A percentile compares a stretch with the other conserved stretches of the same genome.
These are phyloP conservation scores for Mycena rosella DNA, from an alignment of 768 basidiomycete species.

Conservation along the genomic window DNA sequence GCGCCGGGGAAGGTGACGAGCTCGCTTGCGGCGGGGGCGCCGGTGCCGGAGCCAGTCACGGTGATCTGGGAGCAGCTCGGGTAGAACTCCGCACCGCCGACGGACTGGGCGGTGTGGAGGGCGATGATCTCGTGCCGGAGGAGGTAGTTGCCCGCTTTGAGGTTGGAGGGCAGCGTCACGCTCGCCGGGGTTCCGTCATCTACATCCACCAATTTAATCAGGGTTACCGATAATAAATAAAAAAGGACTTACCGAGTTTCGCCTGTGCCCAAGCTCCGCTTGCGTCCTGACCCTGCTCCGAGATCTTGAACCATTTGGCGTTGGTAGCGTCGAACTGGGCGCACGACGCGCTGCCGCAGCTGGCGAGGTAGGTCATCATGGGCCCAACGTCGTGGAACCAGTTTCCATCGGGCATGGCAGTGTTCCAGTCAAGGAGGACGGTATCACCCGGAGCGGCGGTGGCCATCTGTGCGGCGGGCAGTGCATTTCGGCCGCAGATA, in stretches of 20 bases:
- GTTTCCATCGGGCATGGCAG: constrained; percentile 27
- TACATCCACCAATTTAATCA: constrained; percentile 35
- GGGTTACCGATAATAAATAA: not conserved
- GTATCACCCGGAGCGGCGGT: constrained; percentile 60
- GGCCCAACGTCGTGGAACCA: constrained; percentile 48
- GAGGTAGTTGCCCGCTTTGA: constrained; percentile 63
- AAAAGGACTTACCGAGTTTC: constrained; percentile 47
- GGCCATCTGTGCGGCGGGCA: constrained; percentile 59
- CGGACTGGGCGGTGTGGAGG: constrained; percentile 52
- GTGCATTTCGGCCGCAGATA: constrained; percentile 61
- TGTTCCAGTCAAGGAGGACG: constrained; percentile 58
- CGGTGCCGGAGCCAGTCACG: constrained; percentile 48
- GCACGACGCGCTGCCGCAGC: constrained; percentile 59
- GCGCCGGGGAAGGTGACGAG: constrained; percentile 47
- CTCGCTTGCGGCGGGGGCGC: constrained; percentile 42
- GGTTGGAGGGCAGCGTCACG: constrained; percentile 48
- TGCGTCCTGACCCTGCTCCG: constrained; percentile 50
- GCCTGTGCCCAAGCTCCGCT: constrained; percentile 55
- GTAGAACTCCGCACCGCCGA: constrained; percentile 56
- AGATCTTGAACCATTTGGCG: constrained; percentile 70
- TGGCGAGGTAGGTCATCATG: constrained; percentile 53
- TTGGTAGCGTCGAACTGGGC: constrained; percentile 56
- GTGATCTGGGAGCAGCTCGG: constrained; percentile 48
- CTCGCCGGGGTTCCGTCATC: constrained; percentile 44
- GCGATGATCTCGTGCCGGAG: constrained; percentile 66